phyloP scores from a whole-genome alignment of 345 rosid genomes.

The Kandelia obovata region DNA sequence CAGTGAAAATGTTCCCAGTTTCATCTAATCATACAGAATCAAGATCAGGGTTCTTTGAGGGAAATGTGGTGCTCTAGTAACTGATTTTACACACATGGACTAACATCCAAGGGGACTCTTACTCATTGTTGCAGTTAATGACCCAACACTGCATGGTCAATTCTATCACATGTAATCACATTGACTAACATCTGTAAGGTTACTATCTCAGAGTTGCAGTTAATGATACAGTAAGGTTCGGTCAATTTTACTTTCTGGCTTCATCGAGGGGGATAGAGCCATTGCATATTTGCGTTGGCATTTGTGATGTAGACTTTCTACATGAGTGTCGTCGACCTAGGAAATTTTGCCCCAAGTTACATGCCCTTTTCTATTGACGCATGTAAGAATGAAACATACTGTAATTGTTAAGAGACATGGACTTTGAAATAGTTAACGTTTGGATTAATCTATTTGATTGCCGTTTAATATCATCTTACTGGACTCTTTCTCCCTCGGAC shows the following conservation, averaged over 20 bases:
- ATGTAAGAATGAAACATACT: no score
- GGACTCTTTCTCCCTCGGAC: not conserved
- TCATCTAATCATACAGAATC: not conserved
- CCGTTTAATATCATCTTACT: not conserved
- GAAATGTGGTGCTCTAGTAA: not conserved
- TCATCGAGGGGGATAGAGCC: not conserved
- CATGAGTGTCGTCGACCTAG: not conserved
- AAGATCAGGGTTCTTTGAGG: not conserved
- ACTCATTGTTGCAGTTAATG: not conserved
- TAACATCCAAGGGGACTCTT: not conserved
- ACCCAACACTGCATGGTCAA: not conserved
- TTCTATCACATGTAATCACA: not conserved
- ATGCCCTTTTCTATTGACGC: no score
- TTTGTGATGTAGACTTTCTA: not conserved
- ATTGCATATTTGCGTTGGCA: not conserved
- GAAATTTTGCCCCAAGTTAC: no score
- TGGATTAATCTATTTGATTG: not conserved
- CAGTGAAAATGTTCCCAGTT: not conserved
- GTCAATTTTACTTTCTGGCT: not conserved
- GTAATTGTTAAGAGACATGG: no score
- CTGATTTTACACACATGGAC: slow-evolving; percentile 17
- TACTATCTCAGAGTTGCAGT: not conserved
- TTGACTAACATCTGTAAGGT: not conserved
- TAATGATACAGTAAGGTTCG: not conserved
- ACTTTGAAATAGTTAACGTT: not conserved